Evolutionary conservation across 2,329 filamentous ascomycete genomes (phyloP), one percentile per base, ranked within the genome.

Genomic region (Colletotrichum falcatum): DNA sequence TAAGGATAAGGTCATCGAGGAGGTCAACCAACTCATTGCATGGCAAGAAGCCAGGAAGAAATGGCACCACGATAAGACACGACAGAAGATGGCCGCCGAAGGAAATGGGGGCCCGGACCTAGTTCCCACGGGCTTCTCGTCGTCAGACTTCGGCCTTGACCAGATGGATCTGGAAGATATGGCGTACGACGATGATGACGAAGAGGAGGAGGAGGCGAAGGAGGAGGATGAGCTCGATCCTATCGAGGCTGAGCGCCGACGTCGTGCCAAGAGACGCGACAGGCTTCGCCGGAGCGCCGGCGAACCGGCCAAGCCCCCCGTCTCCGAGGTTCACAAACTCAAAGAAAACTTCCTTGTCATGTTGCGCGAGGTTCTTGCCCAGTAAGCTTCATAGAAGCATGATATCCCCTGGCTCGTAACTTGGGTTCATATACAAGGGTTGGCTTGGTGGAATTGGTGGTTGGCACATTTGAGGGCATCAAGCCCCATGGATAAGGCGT

Each of bases 1-100:
- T 78, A 91, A 91, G 78, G 85, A 88, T 2, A 89, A 89, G 73
- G 93, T 92, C 0, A 89, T 95, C 11, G 83, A 83, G 3, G 96
- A 99, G 82, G 95, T 98, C 77, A 90, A 98, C 77, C 84, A 88
- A 37, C 85, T 99, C 60, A 96, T 99, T 75, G 87, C 91, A 58
- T 99, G 96, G 96, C 96, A 99, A 80, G 94, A 95, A 78, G 93
- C 94, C 51, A 87, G 96, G 65, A 98, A 99, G 87, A 95, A 95
- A 83, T 99, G 96, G 96, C 96, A 99, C 79, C 91, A 95, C 72
- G 94, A 97, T 82, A 99, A 99, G 86, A 99, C 96, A 11, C 86
- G 95, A 64, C 96, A 98, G 83, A 99, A 99, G 87, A 98, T 99
- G 96, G 96, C 96, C 0, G 94, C 94, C 2, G 94, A 95, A 77